Base-by-base conservation (phyloP, 345 rosid genomes). In the Garcia nutans region DNA sequence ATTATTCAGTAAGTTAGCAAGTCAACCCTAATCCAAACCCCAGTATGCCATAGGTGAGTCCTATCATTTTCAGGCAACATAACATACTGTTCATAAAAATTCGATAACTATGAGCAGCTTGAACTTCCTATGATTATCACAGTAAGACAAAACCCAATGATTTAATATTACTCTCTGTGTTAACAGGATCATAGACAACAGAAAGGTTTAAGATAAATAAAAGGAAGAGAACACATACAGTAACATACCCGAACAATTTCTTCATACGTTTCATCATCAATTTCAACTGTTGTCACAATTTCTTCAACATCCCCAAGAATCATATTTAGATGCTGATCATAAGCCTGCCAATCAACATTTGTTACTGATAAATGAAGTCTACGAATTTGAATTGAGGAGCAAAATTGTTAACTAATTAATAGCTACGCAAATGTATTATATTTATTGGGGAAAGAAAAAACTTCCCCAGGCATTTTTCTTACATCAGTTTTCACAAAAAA, bases 231-330 rank as follows among this genome's bases (percentile, higher is more conserved):
- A 52, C 0, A 45, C 16, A 33, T 2, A 28, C 2, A 28, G 41
- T 37, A 37, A 77, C 88, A 56, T 91, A 93, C 99, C 93, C 99
- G 87, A 65, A 93, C 98, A 80, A 96, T 96, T 88, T 93, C 99
- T 83, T 96, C 99, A 68, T 96, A 96, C 7, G 99, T 96, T 81
- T 93, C 97, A 62, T 96, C 99, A 66, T 96, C 99, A 44, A 96
- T 96, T 83, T 96, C 99, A n/a, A 96, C 89, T 0, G 99, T 91
- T 8, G 98, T 96, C 67, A 96, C 92, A 61, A 89, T 83, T 84
- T 96, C 99, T 86, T 96, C 99, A 70, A 96, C 99, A 78, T 96
- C 98, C 70, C 98, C 99, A 31, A 96, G 97, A 80, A 96, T 93
- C 99, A 96, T 96, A 81, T 96, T 96, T 75, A 96, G 84, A 86